Evolutionary conservation across 2,329 filamentous ascomycete species (phyloP), one percentile per base, ranked within the genome.

Genomic region (Phoma herbarum): DNA sequence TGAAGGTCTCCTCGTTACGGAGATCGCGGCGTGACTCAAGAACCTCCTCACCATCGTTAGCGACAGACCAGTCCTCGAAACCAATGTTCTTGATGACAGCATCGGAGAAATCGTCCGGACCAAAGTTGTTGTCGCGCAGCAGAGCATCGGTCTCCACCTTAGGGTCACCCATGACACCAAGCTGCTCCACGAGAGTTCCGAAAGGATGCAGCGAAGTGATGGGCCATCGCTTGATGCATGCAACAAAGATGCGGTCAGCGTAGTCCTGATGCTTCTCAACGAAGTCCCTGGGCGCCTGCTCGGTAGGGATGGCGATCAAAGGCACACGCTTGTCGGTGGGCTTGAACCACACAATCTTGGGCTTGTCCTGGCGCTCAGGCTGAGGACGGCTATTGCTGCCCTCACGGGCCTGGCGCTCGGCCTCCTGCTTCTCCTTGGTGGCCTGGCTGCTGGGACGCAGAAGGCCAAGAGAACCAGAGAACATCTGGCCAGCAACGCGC

Each of bases 261-360:
- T 98, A 99, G 28, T 97, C 92, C 77, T 97, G 92, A 77, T 99
- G 95, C 79, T 95, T 97, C 82, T 99, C 95, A 26, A 99, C 95
- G 71, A 99, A 99, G 80, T 98, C 95, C 33, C 93, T 90, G 20
- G 95, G 95, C 9, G 95, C 95, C 80, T 99, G 95, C 78, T 99
- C 95, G 3, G 95, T 99, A 1, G 95, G 95, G 65, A 99, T 99
- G 52, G 95, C 95, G 78, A 99, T 99, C 66, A 99, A 84, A 48
- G 95, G 95, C 46, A 99, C 95, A 74, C 95, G 92, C 86, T 99
- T 98, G 81, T 99, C 95, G 1, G 95, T 99, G 58, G 95, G 95
- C 84, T 99, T 99, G 83, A 99, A 99, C 95, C 95, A 99, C 41
- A 99, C 95, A 80, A 99, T 99, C 88, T 99, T 99, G 63, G 95